Evolutionary conservation across 371 early-diverging fungal genomes (phyloP).

Genomic region (Mortierella sp.): DNA sequence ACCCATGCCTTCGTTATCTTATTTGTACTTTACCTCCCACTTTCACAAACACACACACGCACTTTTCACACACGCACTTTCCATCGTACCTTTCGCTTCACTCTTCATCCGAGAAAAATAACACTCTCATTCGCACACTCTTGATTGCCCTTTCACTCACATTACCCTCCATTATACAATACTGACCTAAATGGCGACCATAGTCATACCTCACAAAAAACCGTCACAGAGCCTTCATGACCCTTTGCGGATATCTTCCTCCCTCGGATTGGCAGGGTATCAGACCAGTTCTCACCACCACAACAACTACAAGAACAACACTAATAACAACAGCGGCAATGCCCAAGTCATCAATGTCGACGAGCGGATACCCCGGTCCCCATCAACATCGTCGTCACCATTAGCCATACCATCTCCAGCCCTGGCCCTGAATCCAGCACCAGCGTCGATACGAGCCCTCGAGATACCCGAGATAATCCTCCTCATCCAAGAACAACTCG

Average conservation of each 20-base stretch:
- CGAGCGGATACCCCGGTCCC: neutral
- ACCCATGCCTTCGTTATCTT: neutral
- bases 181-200: neutral
- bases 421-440: neutral
- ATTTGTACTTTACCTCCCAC: neutral
- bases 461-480: slow-evolving; percentile 39
- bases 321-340: neutral
- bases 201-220: neutral
- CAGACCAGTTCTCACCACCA: neutral
- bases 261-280: neutral
- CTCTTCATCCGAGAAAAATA: neutral
- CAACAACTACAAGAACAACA: neutral
- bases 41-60: neutral
- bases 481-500: slow-evolving; percentile 30
- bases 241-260: neutral
- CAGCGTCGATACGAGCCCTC: slow-evolving; percentile 10
- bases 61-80: neutral
- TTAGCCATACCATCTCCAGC: neutral
- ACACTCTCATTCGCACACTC: neutral
- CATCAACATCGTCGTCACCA: neutral
- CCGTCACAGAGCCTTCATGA: neutral
- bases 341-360: neutral
- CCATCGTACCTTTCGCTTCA: neutral
- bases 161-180: neutral
- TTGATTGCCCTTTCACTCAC: neutral